Base-by-base conservation (phyloP, 2,329 filamentous ascomycete species). In the Epichloe coenophiala region DNA sequence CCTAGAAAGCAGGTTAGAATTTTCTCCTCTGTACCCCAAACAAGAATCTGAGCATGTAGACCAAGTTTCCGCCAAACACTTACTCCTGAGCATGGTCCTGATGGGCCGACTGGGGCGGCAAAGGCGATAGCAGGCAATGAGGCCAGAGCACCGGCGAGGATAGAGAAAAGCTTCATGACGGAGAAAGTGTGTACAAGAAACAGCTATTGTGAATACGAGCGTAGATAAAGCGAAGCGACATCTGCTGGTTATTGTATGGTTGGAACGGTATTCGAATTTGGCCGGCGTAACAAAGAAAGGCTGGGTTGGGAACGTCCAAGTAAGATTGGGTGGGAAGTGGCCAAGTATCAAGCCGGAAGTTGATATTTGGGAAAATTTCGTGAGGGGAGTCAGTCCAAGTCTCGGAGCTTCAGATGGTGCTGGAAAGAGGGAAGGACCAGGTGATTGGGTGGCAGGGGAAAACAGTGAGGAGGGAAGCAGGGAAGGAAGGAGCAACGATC, bases 11-110 rank as follows among this genome's bases (percentile, higher is more conserved):
- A 2, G 3, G 33, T 55, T 2, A 54, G 53, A 11, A 21, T 17
- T 37, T 3, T 7, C 36, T 6, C 15, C 1, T 15, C 23, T 21
- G 6, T n/a, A 11, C 3, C 27, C 27, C 17, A 13, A 40, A 19
- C 19, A 35, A 36, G 19, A 42, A 33, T 45, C 19, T 33, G 15
- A 48, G 5, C 9, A 31, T 11, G 9, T 31, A 4, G 3, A 4
- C 27, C 27, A 11, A 4, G 1, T 9, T 31, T 1, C 27, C 9
- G 27, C 27, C 21, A 11, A 23, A 21, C 4, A 58, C 61, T 58
- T 51, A 67, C 66, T 41, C 62, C 57, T 13, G 65, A 53, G 48
- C 66, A 68, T n/a, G 66, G 65, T 5, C 65, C 65, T 4, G 43
- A 58, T 36, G 66, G 65, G 7, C 63, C 60, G 37, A 64, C 57